Conservation (phyloP, 768 basidiomycete genomes). For the Collybiopsis confluens region DNA sequence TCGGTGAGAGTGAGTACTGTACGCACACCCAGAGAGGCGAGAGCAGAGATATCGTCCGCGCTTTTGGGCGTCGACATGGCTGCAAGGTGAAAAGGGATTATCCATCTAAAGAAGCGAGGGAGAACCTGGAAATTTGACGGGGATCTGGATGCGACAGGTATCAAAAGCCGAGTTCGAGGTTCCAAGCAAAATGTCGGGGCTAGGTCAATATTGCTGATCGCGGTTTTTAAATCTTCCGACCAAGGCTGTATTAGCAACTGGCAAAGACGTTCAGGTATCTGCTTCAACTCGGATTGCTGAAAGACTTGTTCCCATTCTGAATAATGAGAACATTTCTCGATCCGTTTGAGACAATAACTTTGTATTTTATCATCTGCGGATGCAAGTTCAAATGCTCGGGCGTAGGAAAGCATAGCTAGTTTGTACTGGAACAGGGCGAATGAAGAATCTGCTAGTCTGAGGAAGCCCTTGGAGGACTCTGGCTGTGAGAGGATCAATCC, state of each 20-base stretch:
- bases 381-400: conserved; percentile 38
- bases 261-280: conserved; percentile 31
- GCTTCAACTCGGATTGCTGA: conserved; percentile 34
- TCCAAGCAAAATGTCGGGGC: conserved; percentile 36
- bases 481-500: conserved; percentile 27
- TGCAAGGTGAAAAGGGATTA: conserved; percentile 53
- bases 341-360: conserved; percentile 40
- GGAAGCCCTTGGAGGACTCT: conserved; percentile 39
- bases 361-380: conserved; percentile 28
- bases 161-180: conserved; percentile 31
- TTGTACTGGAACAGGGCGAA: conserved; percentile 31
- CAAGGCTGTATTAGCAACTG: conserved; percentile 36
- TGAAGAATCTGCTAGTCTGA: conserved; percentile 47
- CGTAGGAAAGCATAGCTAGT: conserved; percentile 53
- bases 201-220: conserved; percentile 26
- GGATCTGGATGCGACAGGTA: neutral
- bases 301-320: conserved; percentile 53
- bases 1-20: conserved; percentile 58
- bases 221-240: conserved; percentile 28
- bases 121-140: conserved; percentile 31
- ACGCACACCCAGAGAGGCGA: conserved; percentile 43
- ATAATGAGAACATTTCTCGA: conserved; percentile 37
- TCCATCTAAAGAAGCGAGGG: conserved; percentile 61
- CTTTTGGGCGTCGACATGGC: conserved; percentile 56
- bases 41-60: conserved; percentile 46